Percentiles rank a stretch among this genome's conserved stretches.
Conservation (phyloP, 2,329 filamentous ascomycete genomes). For the Gaeumannomyces sp. region DNA sequence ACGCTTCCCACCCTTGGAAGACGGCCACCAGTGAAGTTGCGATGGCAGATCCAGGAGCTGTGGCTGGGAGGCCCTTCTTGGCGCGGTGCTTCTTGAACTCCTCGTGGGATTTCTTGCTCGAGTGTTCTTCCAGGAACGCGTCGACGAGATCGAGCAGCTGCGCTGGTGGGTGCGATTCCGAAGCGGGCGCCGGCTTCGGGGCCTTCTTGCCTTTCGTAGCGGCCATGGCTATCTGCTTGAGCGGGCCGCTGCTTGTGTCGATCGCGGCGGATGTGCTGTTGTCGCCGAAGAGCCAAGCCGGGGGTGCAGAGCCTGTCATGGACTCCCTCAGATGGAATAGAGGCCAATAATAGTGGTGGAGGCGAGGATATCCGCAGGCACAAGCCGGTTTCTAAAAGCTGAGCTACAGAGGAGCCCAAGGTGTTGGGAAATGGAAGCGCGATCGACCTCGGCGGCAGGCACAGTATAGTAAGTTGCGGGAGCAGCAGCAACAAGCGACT, state of each 20-base stretch:
- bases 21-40: slow-evolving; percentile 40
- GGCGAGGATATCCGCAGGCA: background rate
- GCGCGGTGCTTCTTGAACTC: slow-evolving; percentile 59
- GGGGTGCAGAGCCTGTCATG: slow-evolving; percentile 6
- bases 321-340: background rate
- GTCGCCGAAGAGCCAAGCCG: slow-evolving; percentile 9
- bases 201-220: background rate
- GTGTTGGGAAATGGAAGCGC: background rate
- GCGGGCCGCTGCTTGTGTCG: background rate
- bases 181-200: background rate
- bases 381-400: background rate
- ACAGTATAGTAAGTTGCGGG: background rate
- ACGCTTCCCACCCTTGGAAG: slow-evolving; percentile 44
- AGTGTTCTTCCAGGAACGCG: slow-evolving; percentile 58
- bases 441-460: background rate
- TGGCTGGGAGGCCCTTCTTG: slow-evolving; percentile 23
- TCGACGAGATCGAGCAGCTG: slow-evolving; percentile 63
- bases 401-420: background rate
- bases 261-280: background rate
- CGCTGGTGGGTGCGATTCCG: slow-evolving; percentile 35
- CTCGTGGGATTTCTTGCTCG: slow-evolving; percentile 55
- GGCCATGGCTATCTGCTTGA: slow-evolving; percentile 1
- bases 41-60: background rate
- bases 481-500: background rate
- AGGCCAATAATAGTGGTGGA: background rate